These are phyloP conservation scores for Aspergillus proliferans DNA, from an alignment of 2,329 filamentous ascomycete genomes.

Conservation along the genomic window DNA sequence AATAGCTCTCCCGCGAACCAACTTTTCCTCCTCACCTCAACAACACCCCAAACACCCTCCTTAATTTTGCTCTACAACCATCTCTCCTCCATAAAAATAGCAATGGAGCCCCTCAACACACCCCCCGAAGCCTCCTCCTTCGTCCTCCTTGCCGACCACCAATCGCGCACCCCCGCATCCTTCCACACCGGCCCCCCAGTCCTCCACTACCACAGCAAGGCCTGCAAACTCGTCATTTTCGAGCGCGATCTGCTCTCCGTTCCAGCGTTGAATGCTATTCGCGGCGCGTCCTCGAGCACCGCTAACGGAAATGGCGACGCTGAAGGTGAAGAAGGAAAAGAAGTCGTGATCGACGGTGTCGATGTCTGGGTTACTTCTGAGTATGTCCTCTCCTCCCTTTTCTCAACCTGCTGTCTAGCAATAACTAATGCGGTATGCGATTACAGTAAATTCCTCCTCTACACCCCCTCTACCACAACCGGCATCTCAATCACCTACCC, in stretches of 20 bases:
- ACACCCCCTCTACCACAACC: slow-evolving; percentile 24
- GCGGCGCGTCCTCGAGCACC: slow-evolving; percentile 1
- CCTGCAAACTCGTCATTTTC: slow-evolving; percentile 39
- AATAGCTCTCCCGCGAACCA: neutral
- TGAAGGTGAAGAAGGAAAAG: slow-evolving; percentile 17
- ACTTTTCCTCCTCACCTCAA: neutral
- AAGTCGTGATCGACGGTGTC: slow-evolving; percentile 34
- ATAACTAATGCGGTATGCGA: neutral
- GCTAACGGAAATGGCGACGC: neutral
- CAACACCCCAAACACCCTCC: neutral
- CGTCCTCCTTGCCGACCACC: slow-evolving; percentile 39
- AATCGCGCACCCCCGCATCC: slow-evolving; percentile 43
- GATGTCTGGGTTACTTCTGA: slow-evolving; percentile 46
- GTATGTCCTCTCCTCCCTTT: slow-evolving; percentile 22
- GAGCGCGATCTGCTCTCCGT: slow-evolving; percentile 34
- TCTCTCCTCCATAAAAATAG: neutral
- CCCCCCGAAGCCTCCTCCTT: slow-evolving; percentile 37
- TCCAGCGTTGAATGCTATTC: slow-evolving; percentile 29
- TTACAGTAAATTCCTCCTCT: slow-evolving; percentile 41
- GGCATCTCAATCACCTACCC: slow-evolving; percentile 45
- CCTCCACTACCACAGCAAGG: slow-evolving; percentile 42
- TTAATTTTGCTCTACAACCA: neutral
- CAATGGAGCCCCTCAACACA: slow-evolving; percentile 39
- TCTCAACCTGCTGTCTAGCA: neutral
- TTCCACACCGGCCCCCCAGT: slow-evolving; percentile 43